phyloP scores from a whole-genome alignment of 345 rosid genomes.

The Triadica sebifera region DNA sequence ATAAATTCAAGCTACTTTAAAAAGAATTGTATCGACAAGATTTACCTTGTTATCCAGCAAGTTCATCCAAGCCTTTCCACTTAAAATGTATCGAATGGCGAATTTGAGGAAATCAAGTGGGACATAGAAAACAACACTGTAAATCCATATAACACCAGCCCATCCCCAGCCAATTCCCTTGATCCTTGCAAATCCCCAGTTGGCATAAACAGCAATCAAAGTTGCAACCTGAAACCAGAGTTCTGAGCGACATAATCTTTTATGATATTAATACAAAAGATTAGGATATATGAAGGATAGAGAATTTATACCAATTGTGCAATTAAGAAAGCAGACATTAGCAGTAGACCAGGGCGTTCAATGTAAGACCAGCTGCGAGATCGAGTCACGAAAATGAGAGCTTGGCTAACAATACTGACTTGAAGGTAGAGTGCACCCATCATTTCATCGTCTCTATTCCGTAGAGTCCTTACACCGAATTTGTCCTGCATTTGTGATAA shows the following conservation, averaged over 20 bases:
- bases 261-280: background rate
- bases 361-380: constrained; percentile 38
- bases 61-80: constrained; percentile 34
- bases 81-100: constrained; percentile 27
- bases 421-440: constrained; percentile 34
- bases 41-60: constrained; percentile 26
- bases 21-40: background rate
- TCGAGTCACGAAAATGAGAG: constrained; percentile 35
- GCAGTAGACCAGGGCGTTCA: constrained; percentile 33
- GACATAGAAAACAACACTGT: constrained; percentile 24
- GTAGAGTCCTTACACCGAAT: constrained; percentile 20
- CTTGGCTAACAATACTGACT: constrained; percentile 35
- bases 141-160: constrained; percentile 36
- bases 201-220: constrained; percentile 28
- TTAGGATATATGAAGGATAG: background rate
- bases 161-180: constrained; percentile 36
- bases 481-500: constrained; percentile 21
- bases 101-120: constrained; percentile 31
- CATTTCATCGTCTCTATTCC: constrained; percentile 6
- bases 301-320: constrained; percentile 29
- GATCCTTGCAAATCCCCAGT: constrained; percentile 33
- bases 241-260: background rate
- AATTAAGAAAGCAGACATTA: constrained; percentile 24
- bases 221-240: constrained; percentile 27
- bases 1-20: background rate